These are phyloP conservation scores for Moniliella sp. DNA, from an alignment of 1,284 basidiomycete species.

Conservation along the genomic window DNA sequence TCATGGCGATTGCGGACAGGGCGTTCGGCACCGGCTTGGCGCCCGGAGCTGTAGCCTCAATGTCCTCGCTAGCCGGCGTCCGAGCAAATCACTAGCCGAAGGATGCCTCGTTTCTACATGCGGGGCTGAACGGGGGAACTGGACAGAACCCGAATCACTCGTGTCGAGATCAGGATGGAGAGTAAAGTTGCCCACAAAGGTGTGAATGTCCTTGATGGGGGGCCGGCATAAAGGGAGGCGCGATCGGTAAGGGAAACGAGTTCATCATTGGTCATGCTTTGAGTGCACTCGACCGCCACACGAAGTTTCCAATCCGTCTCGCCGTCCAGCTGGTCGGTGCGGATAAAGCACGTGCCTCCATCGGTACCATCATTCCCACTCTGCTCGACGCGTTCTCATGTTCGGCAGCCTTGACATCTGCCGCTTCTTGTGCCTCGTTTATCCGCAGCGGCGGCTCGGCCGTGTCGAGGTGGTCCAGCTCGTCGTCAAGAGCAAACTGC, in stretches of 20 bases:
- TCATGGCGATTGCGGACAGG: constrained; percentile 33
- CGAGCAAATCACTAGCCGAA: constrained; percentile 24
- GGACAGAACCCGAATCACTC: constrained; percentile 1
- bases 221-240: constrained; percentile 46
- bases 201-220: constrained; percentile 92
- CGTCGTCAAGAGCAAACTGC: constrained; percentile 11
- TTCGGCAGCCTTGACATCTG: background rate
- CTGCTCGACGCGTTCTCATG: constrained; percentile 1
- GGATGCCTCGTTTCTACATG: constrained; percentile 32
- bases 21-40: background rate
- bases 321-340: constrained; percentile 92
- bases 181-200: constrained; percentile 78
- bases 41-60: background rate
- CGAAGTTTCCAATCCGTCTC: constrained; percentile 98
- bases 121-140: constrained; percentile 3
- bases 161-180: constrained; percentile 39
- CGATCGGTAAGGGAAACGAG: constrained; percentile 42
- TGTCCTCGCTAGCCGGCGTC: background rate
- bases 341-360: constrained; percentile 81
- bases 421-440: background rate
- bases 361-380: constrained; percentile 38
- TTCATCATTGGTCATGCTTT: constrained; percentile 48
- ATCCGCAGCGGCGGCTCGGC: background rate
- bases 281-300: constrained; percentile 60
- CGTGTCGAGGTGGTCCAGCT: constrained; percentile 7